Conservation (phyloP, 2,329 filamentous ascomycete genomes). For the Trichoderma atroviride region DNA sequence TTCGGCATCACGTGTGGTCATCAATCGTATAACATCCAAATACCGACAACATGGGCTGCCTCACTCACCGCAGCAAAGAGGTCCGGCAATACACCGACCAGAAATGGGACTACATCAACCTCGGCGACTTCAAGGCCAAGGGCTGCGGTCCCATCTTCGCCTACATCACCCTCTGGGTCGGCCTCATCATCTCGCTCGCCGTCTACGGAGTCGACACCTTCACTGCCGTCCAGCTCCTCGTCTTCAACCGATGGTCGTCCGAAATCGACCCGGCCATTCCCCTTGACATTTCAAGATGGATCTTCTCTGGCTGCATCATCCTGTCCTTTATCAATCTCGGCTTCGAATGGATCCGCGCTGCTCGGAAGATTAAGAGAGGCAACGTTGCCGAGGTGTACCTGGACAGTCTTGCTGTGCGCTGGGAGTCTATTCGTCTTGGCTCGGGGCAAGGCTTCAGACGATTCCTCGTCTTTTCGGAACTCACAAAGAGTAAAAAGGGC, state of each 20-base stretch:
- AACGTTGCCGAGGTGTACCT: slow-evolving; percentile 91
- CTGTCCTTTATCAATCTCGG: slow-evolving; percentile 80
- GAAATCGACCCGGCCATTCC: slow-evolving; percentile 77
- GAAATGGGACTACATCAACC: slow-evolving; percentile 87
- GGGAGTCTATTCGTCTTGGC: slow-evolving; percentile 79
- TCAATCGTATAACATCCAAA: slow-evolving; percentile 19
- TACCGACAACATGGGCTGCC: slow-evolving; percentile 63
- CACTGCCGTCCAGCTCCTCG: slow-evolving; percentile 87
- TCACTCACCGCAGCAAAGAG: slow-evolving; percentile 62
- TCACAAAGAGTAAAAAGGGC: slow-evolving; percentile 90
- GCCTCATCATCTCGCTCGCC: slow-evolving; percentile 74
- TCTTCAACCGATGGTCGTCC: slow-evolving; percentile 86
- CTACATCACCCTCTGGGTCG: slow-evolving; percentile 83
- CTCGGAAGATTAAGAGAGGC: slow-evolving; percentile 78
- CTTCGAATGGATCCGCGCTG: slow-evolving; percentile 78
- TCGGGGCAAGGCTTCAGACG: slow-evolving; percentile 79
- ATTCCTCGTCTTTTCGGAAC: slow-evolving; percentile 87
- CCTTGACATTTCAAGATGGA: slow-evolving; percentile 84
- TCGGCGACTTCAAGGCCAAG: slow-evolving; percentile 78
- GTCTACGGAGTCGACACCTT: slow-evolving; percentile 92
- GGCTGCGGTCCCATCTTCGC: slow-evolving; percentile 78
- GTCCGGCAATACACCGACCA: slow-evolving; percentile 76
- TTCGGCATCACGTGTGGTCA: not conserved
- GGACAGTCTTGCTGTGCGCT: slow-evolving; percentile 79
- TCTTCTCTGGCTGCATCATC: slow-evolving; percentile 91